Conservation (phyloP, 768 basidiomycete species). For the Pleurotus tuber-regium region DNA sequence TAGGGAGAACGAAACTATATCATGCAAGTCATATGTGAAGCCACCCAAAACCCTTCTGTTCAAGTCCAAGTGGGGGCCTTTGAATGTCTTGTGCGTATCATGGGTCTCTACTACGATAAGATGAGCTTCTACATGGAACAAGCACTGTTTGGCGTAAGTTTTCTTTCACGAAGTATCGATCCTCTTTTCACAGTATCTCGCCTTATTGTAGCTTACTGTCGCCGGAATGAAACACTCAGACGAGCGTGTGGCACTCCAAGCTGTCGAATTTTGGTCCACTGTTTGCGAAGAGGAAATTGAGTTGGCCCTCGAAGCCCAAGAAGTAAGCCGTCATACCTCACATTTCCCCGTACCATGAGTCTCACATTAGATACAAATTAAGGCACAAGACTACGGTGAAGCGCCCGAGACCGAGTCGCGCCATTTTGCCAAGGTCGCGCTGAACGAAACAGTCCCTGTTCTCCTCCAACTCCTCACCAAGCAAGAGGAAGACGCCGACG, state of each 20-base stretch:
- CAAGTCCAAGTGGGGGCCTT: conserved; percentile 94
- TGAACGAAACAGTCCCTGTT: conserved; percentile 94
- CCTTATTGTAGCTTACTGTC: conserved; percentile 73
- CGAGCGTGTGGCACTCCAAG: conserved; percentile 90
- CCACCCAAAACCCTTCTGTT: conserved; percentile 81
- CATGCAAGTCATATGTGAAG: conserved; percentile 99
- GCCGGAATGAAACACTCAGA: conserved; percentile 96
- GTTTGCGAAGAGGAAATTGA: conserved; percentile 98
- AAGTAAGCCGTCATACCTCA: conserved; percentile 46
- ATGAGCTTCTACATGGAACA: conserved; percentile 99
- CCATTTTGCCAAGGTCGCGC: conserved; percentile 90
- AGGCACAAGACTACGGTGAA: conserved; percentile 92
- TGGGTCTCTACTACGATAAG: conserved; percentile 98
- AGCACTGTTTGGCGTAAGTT: conserved; percentile 90
- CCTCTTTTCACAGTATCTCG: conserved; percentile 11
- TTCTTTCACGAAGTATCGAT: background rate
- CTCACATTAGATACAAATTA: conserved; percentile 7
- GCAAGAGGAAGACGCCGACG: conserved; percentile 96
- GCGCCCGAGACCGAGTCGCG: conserved; percentile 81
- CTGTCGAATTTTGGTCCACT: conserved; percentile 99
- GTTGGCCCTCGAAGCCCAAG: conserved; percentile 85
- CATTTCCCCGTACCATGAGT: background rate
- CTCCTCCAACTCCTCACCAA: conserved; percentile 83
- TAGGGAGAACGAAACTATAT: conserved; percentile 99
- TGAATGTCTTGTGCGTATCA: conserved; percentile 93